Percentiles rank a stretch among this genome's conserved stretches.
These are phyloP conservation scores for Aspergillus bombycis DNA, from an alignment of 2,329 filamentous ascomycete species.

Conservation along the genomic window DNA sequence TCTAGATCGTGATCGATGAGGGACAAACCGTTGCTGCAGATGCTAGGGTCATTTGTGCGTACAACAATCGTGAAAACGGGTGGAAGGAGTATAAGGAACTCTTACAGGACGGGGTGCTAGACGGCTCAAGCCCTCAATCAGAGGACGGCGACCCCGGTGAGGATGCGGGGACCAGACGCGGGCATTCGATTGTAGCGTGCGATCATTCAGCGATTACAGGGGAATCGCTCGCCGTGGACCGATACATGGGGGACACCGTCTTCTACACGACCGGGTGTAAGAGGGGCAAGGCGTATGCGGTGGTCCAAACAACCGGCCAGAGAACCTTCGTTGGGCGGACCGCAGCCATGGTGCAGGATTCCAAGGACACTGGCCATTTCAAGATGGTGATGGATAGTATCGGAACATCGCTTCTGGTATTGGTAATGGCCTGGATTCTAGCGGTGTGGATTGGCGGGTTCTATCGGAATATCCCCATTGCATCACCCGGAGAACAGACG, in stretches of 20 bases:
- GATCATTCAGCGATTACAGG: slow-evolving; percentile 82
- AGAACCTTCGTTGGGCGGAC: slow-evolving; percentile 77
- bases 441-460: slow-evolving; percentile 77
- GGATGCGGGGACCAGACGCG: slow-evolving; percentile 46
- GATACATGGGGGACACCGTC: slow-evolving; percentile 70
- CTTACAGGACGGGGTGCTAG: no score
- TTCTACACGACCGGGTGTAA: slow-evolving; percentile 83
- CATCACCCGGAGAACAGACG: slow-evolving; percentile 58
- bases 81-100: slow-evolving; percentile 57
- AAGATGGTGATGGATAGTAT: slow-evolving; percentile 84
- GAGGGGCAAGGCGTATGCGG: slow-evolving; percentile 74
- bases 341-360: slow-evolving; percentile 71
- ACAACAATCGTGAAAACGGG: slow-evolving; percentile 64
- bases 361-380: slow-evolving; percentile 76
- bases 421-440: slow-evolving; percentile 77
- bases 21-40: slow-evolving; percentile 72
- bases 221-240: slow-evolving; percentile 71
- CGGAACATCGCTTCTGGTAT: slow-evolving; percentile 70
- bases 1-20: slow-evolving; percentile 69
- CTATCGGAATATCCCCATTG: slow-evolving; percentile 69
- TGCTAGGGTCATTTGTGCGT: slow-evolving; percentile 71
- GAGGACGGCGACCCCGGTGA: background rate
- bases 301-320: slow-evolving; percentile 68
- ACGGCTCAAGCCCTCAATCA: no score
- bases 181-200: slow-evolving; percentile 68